Base-by-base conservation (phyloP, 2,329 filamentous ascomycete genomes). In the Colletotrichum tofieldiae region DNA sequence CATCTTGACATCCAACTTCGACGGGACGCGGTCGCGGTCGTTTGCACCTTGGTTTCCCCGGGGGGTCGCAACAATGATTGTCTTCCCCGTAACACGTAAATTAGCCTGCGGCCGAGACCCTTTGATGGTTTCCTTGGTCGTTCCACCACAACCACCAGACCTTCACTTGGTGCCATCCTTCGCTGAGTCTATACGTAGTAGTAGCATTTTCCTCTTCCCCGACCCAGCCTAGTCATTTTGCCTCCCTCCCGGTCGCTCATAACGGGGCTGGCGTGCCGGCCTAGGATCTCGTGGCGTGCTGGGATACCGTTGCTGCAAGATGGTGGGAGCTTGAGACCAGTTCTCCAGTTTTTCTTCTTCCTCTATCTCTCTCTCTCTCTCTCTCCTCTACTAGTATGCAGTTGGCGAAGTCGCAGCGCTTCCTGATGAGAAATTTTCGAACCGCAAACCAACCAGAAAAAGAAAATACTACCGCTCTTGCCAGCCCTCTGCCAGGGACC, bases 271-370 rank as follows among this genome's bases (percentile, higher is more conserved):
- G 56, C 9, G 32, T 62, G 37, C 51, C 64, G 56, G 51, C 16
- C 47, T 61, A 18, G 56, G 56, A 67, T 71, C 56, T 58, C 43
- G 51, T 63, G 58, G 58, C 43, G 51, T 52, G 65, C 64, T 14
- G 43, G 65, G 58, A 71, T 68, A 63, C 51, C 51, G 65, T 43
- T 71, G 68, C 58, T 52, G n/a, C 32, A 41, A 67, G 43, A 32
- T 52, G n/a, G 67, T 63, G 51, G 55, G 65, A 67, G 52, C 43
- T 43, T 68, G 65, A 72, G 69, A 68, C 65, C 51, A 58, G 20
- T 54, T 68, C 37, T 47, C 69, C 65, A 32, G 49, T 58, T 63
- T 23, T 58, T 9, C 35, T 54, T 67, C 35, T 29, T 35, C 20
- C 45, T 63, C 49, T 23, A 26, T 56, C 59, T 51, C n/a, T 39